These are phyloP conservation scores for Botrytis fabae DNA, from an alignment of 2,329 filamentous ascomycete genomes.

Conservation along the genomic window DNA sequence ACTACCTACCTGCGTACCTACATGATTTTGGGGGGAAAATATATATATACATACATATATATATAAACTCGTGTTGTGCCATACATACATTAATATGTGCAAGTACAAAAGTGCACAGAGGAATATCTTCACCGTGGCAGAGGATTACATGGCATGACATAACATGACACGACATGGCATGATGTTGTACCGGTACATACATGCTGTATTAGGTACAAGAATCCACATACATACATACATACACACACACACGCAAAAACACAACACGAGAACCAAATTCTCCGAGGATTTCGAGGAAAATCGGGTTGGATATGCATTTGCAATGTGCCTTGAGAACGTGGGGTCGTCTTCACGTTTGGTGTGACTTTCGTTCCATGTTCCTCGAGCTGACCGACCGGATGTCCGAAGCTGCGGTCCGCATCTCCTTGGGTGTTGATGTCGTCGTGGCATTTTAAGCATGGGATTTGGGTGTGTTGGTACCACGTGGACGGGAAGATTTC, in stretches of 20 bases:
- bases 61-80: neutral
- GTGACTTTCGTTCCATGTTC: neutral
- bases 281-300: neutral
- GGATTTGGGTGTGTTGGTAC: too few relatives aligned
- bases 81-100: too few relatives aligned
- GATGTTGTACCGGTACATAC: neutral
- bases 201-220: too few relatives aligned
- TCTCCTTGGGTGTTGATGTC: neutral
- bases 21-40: too few relatives aligned
- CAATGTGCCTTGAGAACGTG: neutral
- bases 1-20: neutral
- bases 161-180: neutral
- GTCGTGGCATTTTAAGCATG: neutral
- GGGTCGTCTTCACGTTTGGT: neutral
- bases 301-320: neutral
- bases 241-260: neutral
- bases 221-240: too few relatives aligned
- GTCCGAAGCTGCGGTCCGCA: slow-evolving; percentile 1
- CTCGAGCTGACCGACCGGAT: neutral
- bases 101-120: neutral
- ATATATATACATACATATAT: too few relatives aligned
- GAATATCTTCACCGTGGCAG: neutral
- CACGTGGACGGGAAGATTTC: neutral
- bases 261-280: neutral
- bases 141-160: neutral